A percentile compares a stretch with the other conserved stretches of the same genome.
Conservation (phyloP, 2,329 filamentous ascomycete genomes). For the Ophiostoma angusticollis region DNA sequence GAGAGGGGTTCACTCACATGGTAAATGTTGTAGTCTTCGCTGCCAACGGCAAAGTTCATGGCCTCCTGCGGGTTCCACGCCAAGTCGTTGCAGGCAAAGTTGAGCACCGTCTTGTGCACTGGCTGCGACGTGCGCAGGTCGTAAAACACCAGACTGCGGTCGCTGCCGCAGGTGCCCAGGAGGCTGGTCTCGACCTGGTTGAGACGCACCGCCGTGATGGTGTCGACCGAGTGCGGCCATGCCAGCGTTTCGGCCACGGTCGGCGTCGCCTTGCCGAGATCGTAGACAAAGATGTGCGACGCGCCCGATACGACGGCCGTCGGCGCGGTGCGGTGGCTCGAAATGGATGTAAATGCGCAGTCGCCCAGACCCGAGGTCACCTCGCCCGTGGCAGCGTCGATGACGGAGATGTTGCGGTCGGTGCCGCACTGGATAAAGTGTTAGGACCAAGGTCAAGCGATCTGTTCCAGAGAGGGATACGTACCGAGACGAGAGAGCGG, state of each 20-base stretch:
- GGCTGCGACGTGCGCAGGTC: slow-evolving; percentile 80
- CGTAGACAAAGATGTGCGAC: slow-evolving; percentile 13
- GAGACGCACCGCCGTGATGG: slow-evolving; percentile 77
- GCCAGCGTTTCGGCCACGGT: slow-evolving; percentile 13
- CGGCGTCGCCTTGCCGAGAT: slow-evolving; percentile 9
- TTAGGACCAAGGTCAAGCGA: background rate
- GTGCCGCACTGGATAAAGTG: slow-evolving; percentile 48
- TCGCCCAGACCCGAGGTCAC: slow-evolving; percentile 74
- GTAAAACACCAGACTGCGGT: slow-evolving; percentile 80
- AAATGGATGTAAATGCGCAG: slow-evolving; percentile 56
- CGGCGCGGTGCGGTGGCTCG: slow-evolving; percentile 14
- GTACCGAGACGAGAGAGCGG: slow-evolving; percentile 30
- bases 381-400: slow-evolving; percentile 77
- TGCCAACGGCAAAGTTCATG: slow-evolving; percentile 69
- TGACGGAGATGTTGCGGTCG: slow-evolving; percentile 80
- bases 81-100: slow-evolving; percentile 70
- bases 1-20: slow-evolving; percentile 25
- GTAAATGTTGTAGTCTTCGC: slow-evolving; percentile 89
- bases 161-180: slow-evolving; percentile 70
- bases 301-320: slow-evolving; percentile 13
- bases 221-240: slow-evolving; percentile 49
- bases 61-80: slow-evolving; percentile 79
- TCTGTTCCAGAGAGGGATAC: slow-evolving; percentile 46
- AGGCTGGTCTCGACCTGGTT: slow-evolving; percentile 92
- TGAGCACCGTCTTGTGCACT: slow-evolving; percentile 67